Conservation (phyloP, 73 alveolate genomes). For the Paramecium biaurelia region DNA sequence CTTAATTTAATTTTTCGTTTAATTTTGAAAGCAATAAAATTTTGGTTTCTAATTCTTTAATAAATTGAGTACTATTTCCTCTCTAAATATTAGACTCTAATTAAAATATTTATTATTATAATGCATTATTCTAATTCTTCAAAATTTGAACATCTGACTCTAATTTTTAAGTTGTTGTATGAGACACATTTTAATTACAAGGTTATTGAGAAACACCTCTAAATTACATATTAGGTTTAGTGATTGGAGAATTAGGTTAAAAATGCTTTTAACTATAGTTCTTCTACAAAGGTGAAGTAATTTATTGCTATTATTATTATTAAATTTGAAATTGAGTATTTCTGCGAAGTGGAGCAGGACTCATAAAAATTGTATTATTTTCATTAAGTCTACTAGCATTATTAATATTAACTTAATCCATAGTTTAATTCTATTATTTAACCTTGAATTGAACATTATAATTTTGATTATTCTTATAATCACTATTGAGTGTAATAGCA, state of each 20-base stretch:
- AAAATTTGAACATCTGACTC: not conserved
- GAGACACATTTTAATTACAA: not conserved
- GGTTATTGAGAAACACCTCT: not conserved
- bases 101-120: not conserved
- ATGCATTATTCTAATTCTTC: not conserved
- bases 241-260: not conserved
- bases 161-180: constrained; percentile 13
- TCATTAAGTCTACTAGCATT: not conserved
- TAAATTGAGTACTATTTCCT: not conserved
- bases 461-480: not conserved
- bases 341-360: not conserved
- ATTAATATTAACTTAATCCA: not conserved
- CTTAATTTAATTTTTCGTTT: constrained; percentile 17
- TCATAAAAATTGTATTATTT: not conserved
- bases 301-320: not conserved
- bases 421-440: not conserved
- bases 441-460: not conserved
- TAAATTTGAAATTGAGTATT: not conserved
- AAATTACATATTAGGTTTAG: not conserved
- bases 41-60: not conserved
- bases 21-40: not conserved
- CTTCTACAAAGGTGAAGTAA: not conserved
- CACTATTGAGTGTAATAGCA: not conserved
- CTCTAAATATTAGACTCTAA: constrained; percentile 16
- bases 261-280: not conserved